Percentiles rank a stretch among this genome's conserved stretches.
Evolutionary conservation across 1,284 basidiomycete species (phyloP).

Genomic region (Trichosporon ovoides): DNA sequence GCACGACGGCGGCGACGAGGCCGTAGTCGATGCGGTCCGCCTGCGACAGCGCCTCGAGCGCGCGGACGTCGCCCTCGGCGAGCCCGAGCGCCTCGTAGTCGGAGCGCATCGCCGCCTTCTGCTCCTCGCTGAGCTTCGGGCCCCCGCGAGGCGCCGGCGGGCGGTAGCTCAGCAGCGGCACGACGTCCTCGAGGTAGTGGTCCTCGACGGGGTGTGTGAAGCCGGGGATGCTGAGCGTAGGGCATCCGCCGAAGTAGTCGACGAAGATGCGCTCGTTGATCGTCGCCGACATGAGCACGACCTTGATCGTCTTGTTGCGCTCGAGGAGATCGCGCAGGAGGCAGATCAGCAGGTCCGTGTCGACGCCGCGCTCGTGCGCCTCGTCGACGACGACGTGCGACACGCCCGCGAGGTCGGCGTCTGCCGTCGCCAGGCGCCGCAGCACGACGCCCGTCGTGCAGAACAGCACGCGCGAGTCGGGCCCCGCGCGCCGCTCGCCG

Average conservation of each 20-base stretch:
- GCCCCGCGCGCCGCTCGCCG: constrained; percentile 70
- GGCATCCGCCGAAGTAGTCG: constrained; percentile 72
- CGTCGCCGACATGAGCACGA: constrained; percentile 58
- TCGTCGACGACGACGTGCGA: constrained; percentile 90
- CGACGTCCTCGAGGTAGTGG: constrained; percentile 71
- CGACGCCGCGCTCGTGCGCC: constrained; percentile 84
- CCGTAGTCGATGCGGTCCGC: constrained; percentile 70
- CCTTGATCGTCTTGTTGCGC: constrained; percentile 65
- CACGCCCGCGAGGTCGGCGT: constrained; percentile 64
- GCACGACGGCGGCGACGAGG: constrained; percentile 64
- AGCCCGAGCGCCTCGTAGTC: constrained; percentile 56
- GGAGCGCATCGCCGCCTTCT: constrained; percentile 53
- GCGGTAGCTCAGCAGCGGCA: constrained; percentile 56
- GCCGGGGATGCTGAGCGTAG: constrained; percentile 77
- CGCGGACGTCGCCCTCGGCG: constrained; percentile 54
- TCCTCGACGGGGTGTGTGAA: constrained; percentile 73
- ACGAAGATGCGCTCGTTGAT: constrained; percentile 76
- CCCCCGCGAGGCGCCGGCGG: constrained; percentile 44
- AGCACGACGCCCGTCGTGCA: constrained; percentile 91
- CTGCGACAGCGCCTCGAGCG: constrained; percentile 60
- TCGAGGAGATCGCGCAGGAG: constrained; percentile 70
- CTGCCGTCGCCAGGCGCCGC: constrained; percentile 64
- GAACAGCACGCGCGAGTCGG: constrained; percentile 72
- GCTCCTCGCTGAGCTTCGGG: constrained; percentile 55
- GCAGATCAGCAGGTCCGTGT: constrained; percentile 84